Conservation (phyloP, 2,329 filamentous ascomycete species). For the Pyricularia pennisetigena region DNA sequence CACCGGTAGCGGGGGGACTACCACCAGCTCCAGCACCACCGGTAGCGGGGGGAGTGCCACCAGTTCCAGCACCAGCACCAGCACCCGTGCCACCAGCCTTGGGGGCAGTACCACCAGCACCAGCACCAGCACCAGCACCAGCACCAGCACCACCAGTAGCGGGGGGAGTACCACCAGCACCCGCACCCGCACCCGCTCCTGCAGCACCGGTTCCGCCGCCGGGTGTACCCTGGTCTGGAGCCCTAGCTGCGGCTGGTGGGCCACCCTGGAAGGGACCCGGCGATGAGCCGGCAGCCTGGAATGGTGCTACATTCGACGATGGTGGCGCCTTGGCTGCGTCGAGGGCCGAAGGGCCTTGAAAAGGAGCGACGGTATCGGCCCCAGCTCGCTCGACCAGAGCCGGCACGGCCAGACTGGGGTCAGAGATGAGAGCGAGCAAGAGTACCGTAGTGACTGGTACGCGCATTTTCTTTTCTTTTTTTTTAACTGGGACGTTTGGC, state of each 20-base stretch:
- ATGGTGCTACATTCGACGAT: background rate
- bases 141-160: no score
- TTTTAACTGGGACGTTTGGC: background rate
- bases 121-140: no score
- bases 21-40: no score
- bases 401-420: background rate
- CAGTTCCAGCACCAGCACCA: no score
- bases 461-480: background rate
- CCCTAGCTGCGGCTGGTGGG: background rate
- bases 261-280: background rate
- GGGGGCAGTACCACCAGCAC: no score
- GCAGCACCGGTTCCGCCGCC: no score
- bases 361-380: background rate
- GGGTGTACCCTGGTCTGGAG: background rate
- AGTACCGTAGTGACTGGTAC: background rate
- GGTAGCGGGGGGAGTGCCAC: no score
- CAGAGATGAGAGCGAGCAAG: background rate
- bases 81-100: no score
- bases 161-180: no score
- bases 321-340: background rate
- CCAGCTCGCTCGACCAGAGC: background rate
- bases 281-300: background rate
- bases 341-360: background rate
- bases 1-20: no score
- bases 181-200: no score